phyloP scores from a whole-genome alignment of 768 basidiomycete species.

The Roridomyces roridus region DNA sequence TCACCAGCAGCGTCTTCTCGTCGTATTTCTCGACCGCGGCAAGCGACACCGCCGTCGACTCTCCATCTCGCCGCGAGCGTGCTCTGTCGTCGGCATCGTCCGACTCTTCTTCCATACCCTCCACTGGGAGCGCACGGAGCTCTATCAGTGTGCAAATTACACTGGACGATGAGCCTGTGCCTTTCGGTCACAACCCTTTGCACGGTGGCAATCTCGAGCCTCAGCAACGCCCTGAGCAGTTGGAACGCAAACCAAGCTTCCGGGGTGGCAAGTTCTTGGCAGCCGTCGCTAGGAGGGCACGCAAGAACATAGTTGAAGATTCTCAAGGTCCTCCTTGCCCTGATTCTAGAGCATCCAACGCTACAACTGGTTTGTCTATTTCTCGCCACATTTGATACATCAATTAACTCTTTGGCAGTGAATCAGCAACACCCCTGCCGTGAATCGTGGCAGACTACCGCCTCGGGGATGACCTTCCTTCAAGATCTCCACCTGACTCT shows the following conservation, averaged over 20 bases:
- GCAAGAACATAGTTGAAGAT: neutral
- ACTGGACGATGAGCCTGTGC: conserved; percentile 45
- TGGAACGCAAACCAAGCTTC: conserved; percentile 1
- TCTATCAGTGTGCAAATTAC: conserved; percentile 34
- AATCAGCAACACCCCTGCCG: conserved; percentile 33
- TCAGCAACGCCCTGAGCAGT: conserved; percentile 58
- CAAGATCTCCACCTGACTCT: conserved; percentile 46
- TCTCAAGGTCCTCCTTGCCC: conserved; percentile 10
- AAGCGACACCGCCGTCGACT: conserved; percentile 20
- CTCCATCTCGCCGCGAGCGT: conserved; percentile 36
- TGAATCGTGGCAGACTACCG: conserved; percentile 53
- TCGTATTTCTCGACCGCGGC: conserved; percentile 64
- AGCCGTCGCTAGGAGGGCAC: conserved; percentile 10
- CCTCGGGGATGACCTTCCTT: conserved; percentile 45
- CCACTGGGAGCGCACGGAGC: conserved; percentile 28
- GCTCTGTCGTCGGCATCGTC: conserved; percentile 49
- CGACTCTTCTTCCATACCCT: conserved; percentile 43
- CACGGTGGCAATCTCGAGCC: conserved; percentile 45
- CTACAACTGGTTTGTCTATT: conserved; percentile 12
- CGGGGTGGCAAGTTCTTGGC: conserved; percentile 13
- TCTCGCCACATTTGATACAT: neutral
- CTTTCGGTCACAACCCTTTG: conserved; percentile 51
- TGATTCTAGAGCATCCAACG: conserved; percentile 21
- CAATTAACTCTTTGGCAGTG: conserved; percentile 19
- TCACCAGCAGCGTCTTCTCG: conserved; percentile 62